phyloP scores from a whole-genome alignment of 78 protist species.

The Anaeramoeba flamelloides region DNA sequence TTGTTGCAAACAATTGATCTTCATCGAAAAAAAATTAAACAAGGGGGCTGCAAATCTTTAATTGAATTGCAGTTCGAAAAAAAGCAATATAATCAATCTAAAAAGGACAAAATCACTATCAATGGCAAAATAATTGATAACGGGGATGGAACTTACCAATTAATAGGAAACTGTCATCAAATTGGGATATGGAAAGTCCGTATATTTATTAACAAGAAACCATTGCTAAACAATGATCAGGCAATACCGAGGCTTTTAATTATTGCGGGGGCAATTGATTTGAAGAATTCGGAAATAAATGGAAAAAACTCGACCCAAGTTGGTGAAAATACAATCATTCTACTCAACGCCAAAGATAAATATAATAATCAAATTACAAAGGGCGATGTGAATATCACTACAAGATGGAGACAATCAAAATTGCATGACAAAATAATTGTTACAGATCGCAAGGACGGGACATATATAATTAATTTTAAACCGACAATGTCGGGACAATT shows the following conservation, averaged over 20 bases:
- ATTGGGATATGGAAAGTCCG: neutral
- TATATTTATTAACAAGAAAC: neutral
- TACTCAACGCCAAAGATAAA: neutral
- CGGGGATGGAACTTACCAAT: neutral
- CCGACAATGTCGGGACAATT: neutral
- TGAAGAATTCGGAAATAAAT: neutral
- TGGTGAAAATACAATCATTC: neutral
- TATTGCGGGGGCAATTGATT: neutral
- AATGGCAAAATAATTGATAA: neutral
- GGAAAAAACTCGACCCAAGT: neutral
- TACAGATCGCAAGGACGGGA: neutral
- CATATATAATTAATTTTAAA: neutral
- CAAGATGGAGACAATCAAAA: neutral
- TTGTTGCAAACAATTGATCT: neutral
- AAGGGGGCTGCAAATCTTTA: no score
- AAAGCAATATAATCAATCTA: neutral
- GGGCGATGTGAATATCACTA: neutral
- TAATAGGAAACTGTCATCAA: neutral
- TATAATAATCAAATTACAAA: neutral
- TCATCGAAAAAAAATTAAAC: no score
- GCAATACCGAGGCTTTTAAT: neutral
- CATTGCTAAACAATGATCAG: neutral
- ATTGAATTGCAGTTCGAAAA: no score
- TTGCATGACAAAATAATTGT: neutral
- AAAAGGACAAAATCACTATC: neutral